phyloP scores from a whole-genome alignment of 192 early-diverging fungal genomes.

The Phlyctochytrium arcticum region DNA sequence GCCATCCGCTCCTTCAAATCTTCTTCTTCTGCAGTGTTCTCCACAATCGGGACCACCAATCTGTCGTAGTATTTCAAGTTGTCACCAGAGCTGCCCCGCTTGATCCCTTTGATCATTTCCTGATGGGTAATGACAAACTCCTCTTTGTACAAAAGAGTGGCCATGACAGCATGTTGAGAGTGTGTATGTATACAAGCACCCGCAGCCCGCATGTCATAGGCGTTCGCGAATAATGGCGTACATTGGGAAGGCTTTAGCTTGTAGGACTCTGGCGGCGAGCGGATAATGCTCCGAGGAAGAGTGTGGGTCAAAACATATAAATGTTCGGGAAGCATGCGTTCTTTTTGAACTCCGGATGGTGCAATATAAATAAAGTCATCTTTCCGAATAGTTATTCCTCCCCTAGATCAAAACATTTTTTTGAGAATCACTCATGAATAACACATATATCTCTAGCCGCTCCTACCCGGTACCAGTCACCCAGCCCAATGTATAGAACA shows the following conservation, averaged over 20 bases:
- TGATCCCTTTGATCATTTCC: slow-evolving; percentile 99
- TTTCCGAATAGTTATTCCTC: slow-evolving; percentile 28
- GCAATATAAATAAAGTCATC: slow-evolving; percentile 80
- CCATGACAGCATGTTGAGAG: slow-evolving; percentile 93
- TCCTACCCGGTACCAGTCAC: slow-evolving; percentile 89
- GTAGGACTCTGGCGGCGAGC: slow-evolving; percentile 56
- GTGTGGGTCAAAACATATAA: slow-evolving; percentile 76
- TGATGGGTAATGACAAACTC: slow-evolving; percentile 89
- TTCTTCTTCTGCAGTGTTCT: slow-evolving; percentile 93
- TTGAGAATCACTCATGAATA: too few species aligned
- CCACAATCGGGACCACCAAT: slow-evolving; percentile 88
- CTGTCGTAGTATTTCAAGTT: slow-evolving; percentile 77
- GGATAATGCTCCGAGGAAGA: slow-evolving; percentile 51
- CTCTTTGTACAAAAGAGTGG: slow-evolving; percentile 74
- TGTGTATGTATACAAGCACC: slow-evolving; percentile 96
- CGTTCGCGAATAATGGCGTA: slow-evolving; percentile 92
- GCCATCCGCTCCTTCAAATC: slow-evolving; percentile 86
- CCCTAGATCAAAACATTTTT: too few species aligned
- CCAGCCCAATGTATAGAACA: slow-evolving; percentile 90
- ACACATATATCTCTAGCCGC: too few species aligned
- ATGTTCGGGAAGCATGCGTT: slow-evolving; percentile 78
- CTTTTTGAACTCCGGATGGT: slow-evolving; percentile 94
- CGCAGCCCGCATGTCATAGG: slow-evolving; percentile 78
- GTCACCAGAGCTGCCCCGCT: slow-evolving; percentile 59
- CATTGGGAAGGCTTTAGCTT: slow-evolving; percentile 81